Evolutionary conservation across 768 basidiomycete species (phyloP).

Genomic region (Pholiota molesta): DNA sequence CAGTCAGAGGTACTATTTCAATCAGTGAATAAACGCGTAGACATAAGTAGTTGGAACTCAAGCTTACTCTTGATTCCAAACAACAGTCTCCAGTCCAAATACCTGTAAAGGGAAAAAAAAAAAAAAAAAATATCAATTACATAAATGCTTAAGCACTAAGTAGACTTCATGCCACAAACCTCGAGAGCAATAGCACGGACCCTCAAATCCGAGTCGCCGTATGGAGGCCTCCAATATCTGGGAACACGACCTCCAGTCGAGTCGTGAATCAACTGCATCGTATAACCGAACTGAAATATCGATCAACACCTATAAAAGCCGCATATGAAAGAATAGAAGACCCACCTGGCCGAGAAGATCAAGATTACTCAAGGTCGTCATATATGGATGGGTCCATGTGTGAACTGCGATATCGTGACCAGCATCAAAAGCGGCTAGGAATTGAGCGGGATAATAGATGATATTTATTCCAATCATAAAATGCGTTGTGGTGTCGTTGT

Average conservation of each 20-base stretch:
- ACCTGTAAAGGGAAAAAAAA: conserved; percentile 32
- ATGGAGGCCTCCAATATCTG: conserved; percentile 87
- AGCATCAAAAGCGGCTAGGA: conserved; percentile 52
- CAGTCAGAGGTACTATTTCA: conserved; percentile 71
- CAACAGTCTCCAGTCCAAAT: conserved; percentile 81
- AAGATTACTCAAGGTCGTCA: conserved; percentile 75
- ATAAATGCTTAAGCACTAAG: not conserved
- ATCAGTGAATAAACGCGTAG: conserved; percentile 1
- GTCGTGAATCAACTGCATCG: conserved; percentile 77
- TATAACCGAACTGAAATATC: conserved; percentile 67
- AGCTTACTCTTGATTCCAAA: conserved; percentile 89
- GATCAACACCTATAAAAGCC: not conserved
- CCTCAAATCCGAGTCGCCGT: conserved; percentile 82
- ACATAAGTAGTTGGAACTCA: not conserved
- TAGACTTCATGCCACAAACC: conserved; percentile 36
- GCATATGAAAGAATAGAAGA: not conserved
- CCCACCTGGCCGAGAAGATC: conserved; percentile 67
- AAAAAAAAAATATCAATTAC: not conserved
- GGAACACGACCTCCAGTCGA: conserved; percentile 74
- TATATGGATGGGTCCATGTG: conserved; percentile 78
- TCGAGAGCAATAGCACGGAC: conserved; percentile 85
- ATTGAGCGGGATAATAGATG: conserved; percentile 54
- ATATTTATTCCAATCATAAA: conserved; percentile 90
- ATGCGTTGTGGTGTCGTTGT: conserved; percentile 78
- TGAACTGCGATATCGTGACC: conserved; percentile 55